Evolutionary conservation across 108 stramenopile genomes (phyloP), one percentile per base, ranked within the genome.

Genomic region (Asterionellopsis glacialis): DNA sequence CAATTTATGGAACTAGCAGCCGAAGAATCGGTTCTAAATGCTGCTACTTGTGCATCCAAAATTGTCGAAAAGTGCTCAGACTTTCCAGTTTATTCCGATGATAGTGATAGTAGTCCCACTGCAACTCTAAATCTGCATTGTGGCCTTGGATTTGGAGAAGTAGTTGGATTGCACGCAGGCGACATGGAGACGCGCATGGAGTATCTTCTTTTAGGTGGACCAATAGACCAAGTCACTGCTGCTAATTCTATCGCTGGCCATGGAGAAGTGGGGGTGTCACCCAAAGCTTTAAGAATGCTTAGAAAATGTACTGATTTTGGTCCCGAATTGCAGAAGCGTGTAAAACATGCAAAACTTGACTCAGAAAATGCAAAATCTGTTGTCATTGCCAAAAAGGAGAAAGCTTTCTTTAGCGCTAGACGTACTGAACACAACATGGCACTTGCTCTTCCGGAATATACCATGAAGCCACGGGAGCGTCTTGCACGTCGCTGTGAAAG

Each of bases 41-140:
- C 85, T 23, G 70, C 79, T n/a, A 51, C 44, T 0, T 86, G 85
- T 60, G 81, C 62, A 12, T 66, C 80, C 11, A 42, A 59, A 38
- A 81, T 86, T 43, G 76, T 86, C 43, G 41, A 41, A 4, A 76
- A 59, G 38, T 86, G 77, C 44, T 72, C 79, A 9, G 76, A 86
- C 40, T 86, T 70, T 59, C 61, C 76, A 2, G 79, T 86, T 47
- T 47, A 19, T 9, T 16, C 45, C 18, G 65, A 61, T 0, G 19
- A 47, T 21, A 21, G 45, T 2, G 45, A 47, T 9, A 25, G 19
- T 26, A 12, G 4, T 1, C 40, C 40, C 14, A 26, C 22, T 15
- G 21, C 52, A 54, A 54, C 9, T 12, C 59, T 24, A 21, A 41
- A 57, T 41, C 27, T 38, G 54, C 45, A 57, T 14, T 45, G 19